These are phyloP conservation scores for Achaetomium macrosporum DNA, from an alignment of 2,329 filamentous ascomycete genomes.

Conservation along the genomic window DNA sequence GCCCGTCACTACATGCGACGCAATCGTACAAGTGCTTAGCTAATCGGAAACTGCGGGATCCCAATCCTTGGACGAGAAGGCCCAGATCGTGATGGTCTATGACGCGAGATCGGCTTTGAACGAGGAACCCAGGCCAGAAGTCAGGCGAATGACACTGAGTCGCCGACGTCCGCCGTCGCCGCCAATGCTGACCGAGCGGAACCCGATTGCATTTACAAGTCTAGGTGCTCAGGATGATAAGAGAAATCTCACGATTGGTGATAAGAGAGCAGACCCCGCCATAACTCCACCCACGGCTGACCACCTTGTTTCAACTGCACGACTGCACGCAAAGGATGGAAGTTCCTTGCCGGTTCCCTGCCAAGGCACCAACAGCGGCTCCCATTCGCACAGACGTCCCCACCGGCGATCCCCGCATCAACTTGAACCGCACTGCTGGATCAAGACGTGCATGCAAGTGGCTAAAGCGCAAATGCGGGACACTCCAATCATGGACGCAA, in stretches of 20 bases:
- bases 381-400: constrained; percentile 10
- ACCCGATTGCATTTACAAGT: no score
- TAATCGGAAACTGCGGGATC: background rate
- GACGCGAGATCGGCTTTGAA: background rate
- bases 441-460: constrained; percentile 1
- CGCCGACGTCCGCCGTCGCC: no score
- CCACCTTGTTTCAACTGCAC: no score
- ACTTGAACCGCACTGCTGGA: constrained; percentile 24
- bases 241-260: no score
- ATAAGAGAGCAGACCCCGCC: no score
- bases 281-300: no score
- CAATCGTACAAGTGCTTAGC: background rate
- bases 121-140: background rate
- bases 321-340: no score
- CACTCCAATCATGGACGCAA: constrained; percentile 4
- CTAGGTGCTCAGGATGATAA: no score
- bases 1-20: no score
- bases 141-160: background rate
- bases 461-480: constrained; percentile 1
- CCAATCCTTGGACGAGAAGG: background rate
- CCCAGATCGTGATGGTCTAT: background rate
- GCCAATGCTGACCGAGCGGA: no score
- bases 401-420: constrained; percentile 19
- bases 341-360: no score
- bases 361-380: background rate